Evolutionary conservation across 352 stramenopile genomes (phyloP).

Genomic region (Halophytophthora polymorphica): DNA sequence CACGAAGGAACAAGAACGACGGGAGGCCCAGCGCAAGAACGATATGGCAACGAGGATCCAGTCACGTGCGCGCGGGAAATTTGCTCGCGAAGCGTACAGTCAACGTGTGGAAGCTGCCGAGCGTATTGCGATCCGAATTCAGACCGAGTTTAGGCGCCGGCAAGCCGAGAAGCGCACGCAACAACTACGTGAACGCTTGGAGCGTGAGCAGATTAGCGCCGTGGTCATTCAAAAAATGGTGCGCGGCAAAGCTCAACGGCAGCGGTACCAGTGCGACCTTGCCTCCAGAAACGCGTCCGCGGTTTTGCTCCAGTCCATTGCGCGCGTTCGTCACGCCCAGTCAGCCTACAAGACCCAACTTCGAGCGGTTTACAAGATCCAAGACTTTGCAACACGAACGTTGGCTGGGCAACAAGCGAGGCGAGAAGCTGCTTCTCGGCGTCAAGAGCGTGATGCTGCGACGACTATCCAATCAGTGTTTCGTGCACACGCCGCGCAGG

Average conservation of each 20-base stretch:
- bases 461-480: slow-evolving; percentile 27
- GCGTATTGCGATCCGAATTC: slow-evolving; percentile 30
- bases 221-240: slow-evolving; percentile 40
- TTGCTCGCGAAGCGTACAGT: slow-evolving; percentile 32
- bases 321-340: slow-evolving; percentile 29
- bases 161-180: slow-evolving; percentile 26
- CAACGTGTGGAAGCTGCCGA: slow-evolving; percentile 21
- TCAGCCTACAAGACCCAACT: slow-evolving; percentile 23
- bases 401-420: slow-evolving; percentile 21
- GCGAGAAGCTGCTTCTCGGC: slow-evolving; percentile 5
- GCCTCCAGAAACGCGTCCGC: slow-evolving; percentile 21
- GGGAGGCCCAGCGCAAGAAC: slow-evolving; percentile 25
- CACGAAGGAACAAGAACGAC: slow-evolving; percentile 28
- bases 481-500: slow-evolving; percentile 10
- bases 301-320: slow-evolving; percentile 34
- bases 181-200: slow-evolving; percentile 19
- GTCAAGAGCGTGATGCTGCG: slow-evolving; percentile 19
- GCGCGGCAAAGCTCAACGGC: slow-evolving; percentile 31
- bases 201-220: slow-evolving; percentile 23
- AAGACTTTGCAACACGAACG: slow-evolving; percentile 27
- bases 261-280: slow-evolving; percentile 26
- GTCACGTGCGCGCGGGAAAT: slow-evolving; percentile 29
- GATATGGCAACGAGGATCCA: slow-evolving; percentile 50
- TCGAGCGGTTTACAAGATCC: slow-evolving; percentile 23
- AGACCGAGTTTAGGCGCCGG: slow-evolving; percentile 31